Evolutionary conservation across 352 stramenopile genomes (phyloP).

Genomic region (Lagenidium giganteum): DNA sequence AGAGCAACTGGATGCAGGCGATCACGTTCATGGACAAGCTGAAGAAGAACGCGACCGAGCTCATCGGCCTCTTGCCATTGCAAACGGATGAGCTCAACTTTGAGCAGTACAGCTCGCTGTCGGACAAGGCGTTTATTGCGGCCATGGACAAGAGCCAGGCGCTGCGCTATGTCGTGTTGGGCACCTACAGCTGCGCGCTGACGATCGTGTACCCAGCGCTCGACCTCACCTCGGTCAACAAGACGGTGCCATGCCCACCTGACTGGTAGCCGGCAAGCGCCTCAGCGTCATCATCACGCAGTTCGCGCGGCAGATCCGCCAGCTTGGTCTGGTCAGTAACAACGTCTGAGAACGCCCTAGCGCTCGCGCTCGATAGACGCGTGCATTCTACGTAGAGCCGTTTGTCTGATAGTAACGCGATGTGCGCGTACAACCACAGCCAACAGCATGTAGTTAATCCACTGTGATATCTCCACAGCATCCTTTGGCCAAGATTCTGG

Average conservation of each 20-base stretch:
- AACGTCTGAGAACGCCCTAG: no score
- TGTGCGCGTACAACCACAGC: no score
- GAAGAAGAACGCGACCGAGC: constrained; percentile 35
- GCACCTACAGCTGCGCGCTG: constrained; percentile 22
- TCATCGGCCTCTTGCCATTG: constrained; percentile 14
- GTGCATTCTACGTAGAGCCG: no score
- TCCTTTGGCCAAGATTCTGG: no score
- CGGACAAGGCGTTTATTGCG: constrained; percentile 15
- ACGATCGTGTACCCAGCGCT: constrained; percentile 19
- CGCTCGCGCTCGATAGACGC: no score
- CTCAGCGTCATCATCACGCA: constrained; percentile 22
- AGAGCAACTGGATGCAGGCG: no score
- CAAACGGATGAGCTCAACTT: constrained; percentile 14
- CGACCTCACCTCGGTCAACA: constrained; percentile 6
- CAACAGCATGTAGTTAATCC: no score
- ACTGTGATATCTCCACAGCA: no score
- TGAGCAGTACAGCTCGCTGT: constrained; percentile 3
- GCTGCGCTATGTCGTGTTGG: constrained; percentile 14
- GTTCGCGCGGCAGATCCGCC: constrained; percentile 16
- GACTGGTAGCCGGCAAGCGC: constrained; percentile 16
- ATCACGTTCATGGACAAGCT: constrained; percentile 24
- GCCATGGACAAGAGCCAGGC: constrained; percentile 1
- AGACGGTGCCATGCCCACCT: constrained; percentile 13
- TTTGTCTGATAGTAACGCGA: no score
- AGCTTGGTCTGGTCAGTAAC: no score